Base-by-base conservation (phyloP, 768 basidiomycete genomes). In the Chalciporus pseudorubinellus region DNA sequence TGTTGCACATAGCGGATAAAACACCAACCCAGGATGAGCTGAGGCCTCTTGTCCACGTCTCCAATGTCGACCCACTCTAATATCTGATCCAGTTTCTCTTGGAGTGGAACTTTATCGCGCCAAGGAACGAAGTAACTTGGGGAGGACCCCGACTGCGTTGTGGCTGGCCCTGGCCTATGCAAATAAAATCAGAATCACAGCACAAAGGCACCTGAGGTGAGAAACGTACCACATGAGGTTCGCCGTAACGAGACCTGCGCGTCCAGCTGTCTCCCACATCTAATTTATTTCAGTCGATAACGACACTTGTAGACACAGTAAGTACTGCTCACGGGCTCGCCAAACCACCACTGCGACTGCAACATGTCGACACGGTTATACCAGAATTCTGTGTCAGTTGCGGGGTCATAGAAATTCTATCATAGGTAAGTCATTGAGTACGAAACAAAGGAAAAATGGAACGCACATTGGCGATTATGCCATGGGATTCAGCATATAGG, bases 181-280 rank as follows among this genome's bases (percentile, higher is more conserved):
- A 7, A 3, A 29, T 43, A 9, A 26, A 52, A 33, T 18, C 11
- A 38, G n/a, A n/a, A 3, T 44, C 19, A 33, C 13, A 19, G 21
- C 13, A 38, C 1, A 28, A 2, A 18, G 19, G 14, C 16, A 44
- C 29, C 41, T 3, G 5, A 22, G 42, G 21, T 39, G 16, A 16
- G 18, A 43, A 22, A 74, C 84, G 49, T 46, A 91, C 92, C 93
- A 97, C 93, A 97, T 97, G 39, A 93, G 75, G 59, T 94, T 93
- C 0, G 91, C 93, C 4, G 89, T 87, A 31, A 81, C 73, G 11
- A 92, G 66, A 0, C 86, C 86, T 5, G 85, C 83, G 52, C 82
- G 85, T 51, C 74, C 78, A 2, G 86, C 89, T 0, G 92, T 94
- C 63, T 92, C 89, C 93, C 94, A 97, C 76, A 95, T 87, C 90